These are phyloP conservation scores for Botrytis hyacinthi DNA, from an alignment of 2,329 filamentous ascomycete genomes.

Conservation along the genomic window DNA sequence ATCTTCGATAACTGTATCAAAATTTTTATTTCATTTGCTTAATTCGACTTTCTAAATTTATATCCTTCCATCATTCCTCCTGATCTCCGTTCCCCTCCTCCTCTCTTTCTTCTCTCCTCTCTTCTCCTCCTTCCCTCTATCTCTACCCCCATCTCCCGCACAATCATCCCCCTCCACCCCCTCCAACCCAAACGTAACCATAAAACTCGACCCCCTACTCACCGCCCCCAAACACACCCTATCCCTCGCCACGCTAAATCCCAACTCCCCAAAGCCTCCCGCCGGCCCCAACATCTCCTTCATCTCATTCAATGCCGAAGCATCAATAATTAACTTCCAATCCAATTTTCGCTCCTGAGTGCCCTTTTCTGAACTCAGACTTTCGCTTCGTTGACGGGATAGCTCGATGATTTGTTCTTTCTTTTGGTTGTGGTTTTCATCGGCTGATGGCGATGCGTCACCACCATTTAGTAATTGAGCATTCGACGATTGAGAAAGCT, in stretches of 20 bases:
- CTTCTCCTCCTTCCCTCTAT: neutral
- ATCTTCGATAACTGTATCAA: neutral
- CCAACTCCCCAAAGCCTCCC: conserved; percentile 28
- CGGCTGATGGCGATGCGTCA: neutral
- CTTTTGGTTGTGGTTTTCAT: neutral
- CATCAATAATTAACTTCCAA: conserved; percentile 25
- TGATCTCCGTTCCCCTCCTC: neutral
- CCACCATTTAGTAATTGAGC: neutral
- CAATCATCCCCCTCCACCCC: no score
- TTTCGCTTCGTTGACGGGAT: neutral
- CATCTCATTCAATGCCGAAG: conserved; percentile 26
- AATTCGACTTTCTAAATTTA: neutral
- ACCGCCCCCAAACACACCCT: conserved; percentile 24
- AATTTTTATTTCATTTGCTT: neutral
- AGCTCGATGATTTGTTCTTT: conserved; percentile 9
- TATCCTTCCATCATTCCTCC: neutral
- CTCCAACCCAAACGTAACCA: conserved; percentile 14
- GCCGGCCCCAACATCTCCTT: conserved; percentile 27
- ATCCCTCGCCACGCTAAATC: conserved; percentile 23
- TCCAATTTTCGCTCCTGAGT: conserved; percentile 20
- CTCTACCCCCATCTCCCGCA: neutral
- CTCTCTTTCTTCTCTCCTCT: neutral
- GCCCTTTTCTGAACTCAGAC: neutral
- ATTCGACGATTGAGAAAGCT: neutral
- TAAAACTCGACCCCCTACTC: conserved; percentile 25